A percentile compares a stretch with the other conserved stretches of the same genome.
phyloP scores from a whole-genome alignment of 108 stramenopile species.

The Skeletonema marinoi region DNA sequence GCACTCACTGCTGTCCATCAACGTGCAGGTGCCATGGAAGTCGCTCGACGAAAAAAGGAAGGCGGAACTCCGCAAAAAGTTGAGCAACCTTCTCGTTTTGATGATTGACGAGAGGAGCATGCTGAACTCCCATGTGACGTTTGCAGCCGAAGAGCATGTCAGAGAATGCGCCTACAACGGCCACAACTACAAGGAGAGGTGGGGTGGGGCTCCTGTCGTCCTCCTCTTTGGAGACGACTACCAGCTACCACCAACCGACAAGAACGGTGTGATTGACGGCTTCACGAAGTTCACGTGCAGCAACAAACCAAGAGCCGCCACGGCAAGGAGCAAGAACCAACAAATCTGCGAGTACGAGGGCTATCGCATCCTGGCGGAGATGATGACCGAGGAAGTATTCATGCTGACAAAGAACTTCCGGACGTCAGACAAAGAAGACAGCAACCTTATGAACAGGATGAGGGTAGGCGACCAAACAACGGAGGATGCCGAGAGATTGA shows the following conservation, averaged over 20 bases:
- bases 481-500: background rate
- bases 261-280: slow-evolving; percentile 1
- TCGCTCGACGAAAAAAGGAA: background rate
- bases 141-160: background rate
- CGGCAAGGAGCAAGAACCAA: background rate
- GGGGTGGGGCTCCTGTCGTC: slow-evolving; percentile 7
- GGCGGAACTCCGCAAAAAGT: background rate
- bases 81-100: background rate
- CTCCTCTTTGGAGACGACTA: slow-evolving; percentile 12
- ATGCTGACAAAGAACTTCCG: background rate
- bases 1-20: background rate
- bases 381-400: background rate
- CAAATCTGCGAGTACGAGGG: background rate
- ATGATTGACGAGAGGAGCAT: slow-evolving; percentile 16
- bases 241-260: background rate
- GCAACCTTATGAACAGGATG: background rate
- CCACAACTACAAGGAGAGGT: slow-evolving; percentile 1
- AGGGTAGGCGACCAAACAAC: background rate
- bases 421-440: background rate
- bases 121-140: background rate
- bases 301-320: background rate
- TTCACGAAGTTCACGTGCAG: background rate
- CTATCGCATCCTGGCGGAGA: background rate
- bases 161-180: background rate
- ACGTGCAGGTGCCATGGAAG: background rate